Percentiles rank a stretch among this genome's conserved stretches.
Evolutionary conservation across 1,284 basidiomycete genomes (phyloP).

Genomic region (Ustilago lituana): DNA sequence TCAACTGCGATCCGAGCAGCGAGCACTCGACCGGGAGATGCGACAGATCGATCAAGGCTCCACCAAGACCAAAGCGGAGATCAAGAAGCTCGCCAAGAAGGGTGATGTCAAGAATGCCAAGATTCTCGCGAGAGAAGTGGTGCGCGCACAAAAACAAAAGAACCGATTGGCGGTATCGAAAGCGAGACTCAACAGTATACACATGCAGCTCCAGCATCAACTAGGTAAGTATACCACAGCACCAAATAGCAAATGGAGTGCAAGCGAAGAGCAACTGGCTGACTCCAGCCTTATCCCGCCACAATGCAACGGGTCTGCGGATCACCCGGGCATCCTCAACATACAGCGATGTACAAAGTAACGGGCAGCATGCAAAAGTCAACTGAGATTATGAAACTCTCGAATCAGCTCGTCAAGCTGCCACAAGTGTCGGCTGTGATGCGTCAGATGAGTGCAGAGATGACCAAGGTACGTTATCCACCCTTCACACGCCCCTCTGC

Average conservation of each 20-base stretch:
- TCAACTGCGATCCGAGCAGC: constrained; percentile 62
- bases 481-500: neutral
- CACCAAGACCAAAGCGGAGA: constrained; percentile 80
- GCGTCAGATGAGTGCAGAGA: constrained; percentile 98
- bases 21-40: constrained; percentile 59
- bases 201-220: constrained; percentile 90
- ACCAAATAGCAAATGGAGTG: too few species aligned
- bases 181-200: constrained; percentile 89
- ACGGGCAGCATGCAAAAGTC: constrained; percentile 96
- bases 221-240: constrained; percentile 78
- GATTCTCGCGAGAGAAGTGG: constrained; percentile 91
- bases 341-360: constrained; percentile 91
- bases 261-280: too few species aligned
- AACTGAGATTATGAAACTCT: constrained; percentile 98
- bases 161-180: constrained; percentile 90
- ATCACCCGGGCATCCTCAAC: too few species aligned
- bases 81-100: constrained; percentile 90
- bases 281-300: too few species aligned
- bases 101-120: constrained; percentile 92
- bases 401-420: constrained; percentile 87
- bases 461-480: constrained; percentile 80
- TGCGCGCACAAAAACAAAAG: constrained; percentile 92
- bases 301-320: too few species aligned
- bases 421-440: constrained; percentile 92
- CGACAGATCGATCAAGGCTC: constrained; percentile 82